Percentiles rank a stretch among this genome's conserved stretches.
Evolutionary conservation across 73 alveolate genomes (phyloP).

Genomic region (Paramecium octaurelia): DNA sequence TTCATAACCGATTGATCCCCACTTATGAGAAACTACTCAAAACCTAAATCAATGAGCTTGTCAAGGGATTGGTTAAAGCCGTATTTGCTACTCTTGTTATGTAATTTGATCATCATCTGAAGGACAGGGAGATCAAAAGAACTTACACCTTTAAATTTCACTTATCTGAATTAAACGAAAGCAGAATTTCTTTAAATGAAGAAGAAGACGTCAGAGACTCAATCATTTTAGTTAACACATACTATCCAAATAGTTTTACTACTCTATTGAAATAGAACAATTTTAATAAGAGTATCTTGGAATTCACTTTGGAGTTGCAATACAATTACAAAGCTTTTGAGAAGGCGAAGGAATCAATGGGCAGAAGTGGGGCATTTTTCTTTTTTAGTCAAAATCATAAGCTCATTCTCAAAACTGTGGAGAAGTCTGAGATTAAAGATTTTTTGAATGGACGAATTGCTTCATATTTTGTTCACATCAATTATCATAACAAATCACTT

Average conservation of each 20-base stretch:
- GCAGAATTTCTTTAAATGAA: background rate
- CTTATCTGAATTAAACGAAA: background rate
- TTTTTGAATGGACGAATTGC: background rate
- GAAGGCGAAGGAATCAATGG: background rate
- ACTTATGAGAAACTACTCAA: background rate
- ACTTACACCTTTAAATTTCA: slow-evolving; percentile 20
- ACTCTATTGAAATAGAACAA: background rate
- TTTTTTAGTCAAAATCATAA: background rate
- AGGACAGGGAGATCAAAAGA: background rate
- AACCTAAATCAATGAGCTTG: background rate
- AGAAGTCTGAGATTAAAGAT: background rate
- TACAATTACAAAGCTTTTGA: background rate
- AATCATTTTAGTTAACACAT: background rate
- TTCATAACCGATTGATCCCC: background rate
- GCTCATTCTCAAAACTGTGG: background rate
- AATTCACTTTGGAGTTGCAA: background rate
- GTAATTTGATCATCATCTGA: background rate
- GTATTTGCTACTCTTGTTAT: background rate
- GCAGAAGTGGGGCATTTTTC: slow-evolving; percentile 38
- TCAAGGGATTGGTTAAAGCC: background rate
- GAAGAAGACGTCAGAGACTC: background rate
- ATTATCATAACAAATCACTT: background rate
- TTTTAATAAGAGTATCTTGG: background rate
- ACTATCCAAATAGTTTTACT: background rate
- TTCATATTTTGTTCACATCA: background rate